phyloP scores from a whole-genome alignment of 2,329 filamentous ascomycete genomes.

The Diaporthe batatas region DNA sequence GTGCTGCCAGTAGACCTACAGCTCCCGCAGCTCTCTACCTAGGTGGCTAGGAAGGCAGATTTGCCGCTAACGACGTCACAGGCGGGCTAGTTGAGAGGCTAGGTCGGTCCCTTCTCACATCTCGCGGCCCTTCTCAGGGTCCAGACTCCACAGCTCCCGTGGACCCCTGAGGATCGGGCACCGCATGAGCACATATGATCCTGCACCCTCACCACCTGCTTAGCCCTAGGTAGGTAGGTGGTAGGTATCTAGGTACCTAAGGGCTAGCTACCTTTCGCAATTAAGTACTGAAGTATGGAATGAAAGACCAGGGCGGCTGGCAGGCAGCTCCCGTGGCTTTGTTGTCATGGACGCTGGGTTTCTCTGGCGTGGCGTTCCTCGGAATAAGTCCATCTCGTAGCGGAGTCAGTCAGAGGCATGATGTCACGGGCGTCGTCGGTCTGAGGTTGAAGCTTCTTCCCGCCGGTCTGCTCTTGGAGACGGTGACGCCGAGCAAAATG shows the following conservation, averaged over 20 bases:
- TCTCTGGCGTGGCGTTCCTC: neutral
- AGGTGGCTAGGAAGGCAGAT: neutral
- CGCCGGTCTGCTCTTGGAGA: neutral
- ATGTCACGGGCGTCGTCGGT: slow-evolving; percentile 4
- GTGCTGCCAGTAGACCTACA: neutral
- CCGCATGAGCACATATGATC: neutral
- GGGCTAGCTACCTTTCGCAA: too few relatives aligned
- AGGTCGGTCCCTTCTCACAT: slow-evolving; percentile 12
- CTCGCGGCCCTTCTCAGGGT: slow-evolving; percentile 17
- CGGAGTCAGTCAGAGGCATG: neutral
- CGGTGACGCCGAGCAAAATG: neutral
- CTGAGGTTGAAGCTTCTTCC: neutral
- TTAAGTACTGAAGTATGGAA: neutral
- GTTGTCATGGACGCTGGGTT: too few relatives aligned
- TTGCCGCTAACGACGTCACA: slow-evolving; percentile 30
- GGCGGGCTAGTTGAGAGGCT: slow-evolving; percentile 22
- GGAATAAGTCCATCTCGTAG: too few relatives aligned
- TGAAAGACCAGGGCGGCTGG: neutral
- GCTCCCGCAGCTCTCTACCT: too few relatives aligned
- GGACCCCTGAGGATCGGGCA: slow-evolving; percentile 21
- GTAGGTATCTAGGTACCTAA: too few relatives aligned
- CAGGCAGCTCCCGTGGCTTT: neutral
- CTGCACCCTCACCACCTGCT: neutral
- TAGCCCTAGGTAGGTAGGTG: too few relatives aligned
- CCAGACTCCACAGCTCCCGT: slow-evolving; percentile 14